Conservation (phyloP, 768 basidiomycete genomes). For the Lentinula detonsa region DNA sequence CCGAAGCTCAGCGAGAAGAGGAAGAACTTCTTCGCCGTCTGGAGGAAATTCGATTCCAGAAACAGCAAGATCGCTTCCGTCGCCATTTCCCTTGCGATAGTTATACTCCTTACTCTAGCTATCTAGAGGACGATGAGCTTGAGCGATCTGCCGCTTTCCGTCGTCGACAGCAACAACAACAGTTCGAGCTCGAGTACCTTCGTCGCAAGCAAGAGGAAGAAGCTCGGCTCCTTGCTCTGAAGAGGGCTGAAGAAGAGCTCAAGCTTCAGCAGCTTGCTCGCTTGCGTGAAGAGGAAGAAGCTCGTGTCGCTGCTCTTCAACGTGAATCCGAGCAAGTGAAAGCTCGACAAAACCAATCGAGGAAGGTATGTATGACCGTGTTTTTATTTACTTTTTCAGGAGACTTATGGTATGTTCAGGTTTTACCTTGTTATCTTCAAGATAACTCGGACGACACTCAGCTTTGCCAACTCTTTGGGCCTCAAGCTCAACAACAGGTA, state of each 20-base stretch:
- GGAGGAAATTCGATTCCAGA: slow-evolving; percentile 16
- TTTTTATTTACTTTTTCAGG: not conserved
- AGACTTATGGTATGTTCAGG: not conserved
- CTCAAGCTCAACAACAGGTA: not conserved
- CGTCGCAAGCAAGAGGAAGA: not conserved
- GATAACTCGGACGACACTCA: not conserved
- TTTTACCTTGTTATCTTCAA: not conserved
- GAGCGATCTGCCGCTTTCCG: not conserved
- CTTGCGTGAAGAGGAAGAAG: slow-evolving; percentile 3
- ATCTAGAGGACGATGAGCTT: not conserved
- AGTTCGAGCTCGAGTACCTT: not conserved
- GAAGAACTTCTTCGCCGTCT: slow-evolving; percentile 9
- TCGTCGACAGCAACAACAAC: not conserved
- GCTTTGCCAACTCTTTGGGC: not conserved
- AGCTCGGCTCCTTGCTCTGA: not conserved
- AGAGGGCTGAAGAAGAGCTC: not conserved
- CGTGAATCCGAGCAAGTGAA: not conserved
- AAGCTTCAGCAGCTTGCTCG: slow-evolving; percentile 1
- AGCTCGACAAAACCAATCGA: not conserved
- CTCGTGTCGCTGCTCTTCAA: not conserved
- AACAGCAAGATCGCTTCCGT: slow-evolving; percentile 4
- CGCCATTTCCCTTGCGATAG: not conserved
- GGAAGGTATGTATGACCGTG: not conserved
- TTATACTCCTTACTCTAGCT: not conserved
- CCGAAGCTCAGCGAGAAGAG: slow-evolving; percentile 17